Base-by-base conservation (phyloP, 176 grass and related monocot genomes). In the Miscanthus lutarioriparius region DNA sequence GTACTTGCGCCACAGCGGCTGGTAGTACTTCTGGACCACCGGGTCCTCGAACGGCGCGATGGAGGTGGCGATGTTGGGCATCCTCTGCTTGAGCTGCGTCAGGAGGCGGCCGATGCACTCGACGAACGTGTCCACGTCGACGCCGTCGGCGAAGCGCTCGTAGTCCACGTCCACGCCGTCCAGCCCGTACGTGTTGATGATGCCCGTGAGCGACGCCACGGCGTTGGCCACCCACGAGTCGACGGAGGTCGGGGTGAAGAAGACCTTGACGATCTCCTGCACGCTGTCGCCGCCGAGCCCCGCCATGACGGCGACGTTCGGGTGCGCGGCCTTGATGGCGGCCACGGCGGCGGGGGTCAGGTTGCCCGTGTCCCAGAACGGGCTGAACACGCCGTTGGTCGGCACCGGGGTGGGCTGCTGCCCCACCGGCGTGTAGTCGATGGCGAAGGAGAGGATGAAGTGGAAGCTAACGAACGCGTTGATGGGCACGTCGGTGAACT, bases 141-240 rank as follows among this genome's bases (percentile, higher is more conserved):
- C 13, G 67, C 2, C 3, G 75, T 2, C 69, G 13, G 23, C 44
- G 56, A 90, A 94, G 78, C 86, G 77, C 85, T 94, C 90, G 75
- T 94, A 92, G 79, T 92, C 85, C 22, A 92, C 25, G 85, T 91
- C 89, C 6, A 94, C 75, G 41, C 92, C 89, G 74, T 89, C 89
- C n/a, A 94, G 84, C 8, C 80, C 49, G 70, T 94, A 94, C 14
- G 1, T 0, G 47, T 70, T 27, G 64, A 94, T 88, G 28, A 94
- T 82, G 30, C 10, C 0, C 22, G 82, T 76, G 4, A 90, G 30
- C 1, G 90, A 94, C 5, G 19, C 0, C 28, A 87, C 85, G 25
- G 87, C 87, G 56, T 94, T 94, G 35, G 32, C 2, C 61, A 94
- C 87, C 92, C 92, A 94, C 3, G 87, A 74, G 74, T 94, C 82